These are phyloP conservation scores for Alternaria alternata DNA, from an alignment of 2,329 filamentous ascomycete genomes.

Conservation along the genomic window DNA sequence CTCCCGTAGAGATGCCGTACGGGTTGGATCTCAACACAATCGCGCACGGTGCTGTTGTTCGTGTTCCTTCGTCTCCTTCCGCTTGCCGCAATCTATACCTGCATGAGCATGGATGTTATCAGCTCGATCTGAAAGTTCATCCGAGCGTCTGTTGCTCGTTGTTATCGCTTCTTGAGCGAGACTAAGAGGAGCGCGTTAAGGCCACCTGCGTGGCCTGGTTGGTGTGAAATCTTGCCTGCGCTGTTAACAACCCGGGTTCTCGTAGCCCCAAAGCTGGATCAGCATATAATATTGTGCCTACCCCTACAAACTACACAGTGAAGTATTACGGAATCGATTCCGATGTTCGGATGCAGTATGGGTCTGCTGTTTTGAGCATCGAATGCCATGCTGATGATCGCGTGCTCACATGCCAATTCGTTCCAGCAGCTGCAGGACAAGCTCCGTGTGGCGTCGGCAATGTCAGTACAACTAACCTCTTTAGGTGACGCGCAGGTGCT, in stretches of 20 bases:
- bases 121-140: neutral
- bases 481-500: conserved; percentile 6
- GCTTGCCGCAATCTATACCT: neutral
- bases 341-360: neutral
- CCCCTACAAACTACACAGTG: neutral
- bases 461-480: conserved; percentile 1
- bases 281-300: neutral
- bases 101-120: neutral
- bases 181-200: neutral
- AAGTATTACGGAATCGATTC: neutral
- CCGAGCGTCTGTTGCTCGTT: too few relatives aligned
- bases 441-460: conserved; percentile 10
- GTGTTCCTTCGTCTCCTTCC: neutral
- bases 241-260: neutral
- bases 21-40: neutral
- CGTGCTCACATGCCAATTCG: neutral
- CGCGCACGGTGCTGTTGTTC: conserved; percentile 2
- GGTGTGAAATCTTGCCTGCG: neutral
- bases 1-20: neutral
- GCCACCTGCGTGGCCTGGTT: neutral
- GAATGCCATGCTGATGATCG: neutral
- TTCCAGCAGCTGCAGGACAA: conserved; percentile 1
- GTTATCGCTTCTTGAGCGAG: neutral
- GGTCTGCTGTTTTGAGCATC: neutral
- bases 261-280: neutral